Base-by-base conservation (phyloP, 257 asterid genomes). In the Ligustrum vulgare region DNA sequence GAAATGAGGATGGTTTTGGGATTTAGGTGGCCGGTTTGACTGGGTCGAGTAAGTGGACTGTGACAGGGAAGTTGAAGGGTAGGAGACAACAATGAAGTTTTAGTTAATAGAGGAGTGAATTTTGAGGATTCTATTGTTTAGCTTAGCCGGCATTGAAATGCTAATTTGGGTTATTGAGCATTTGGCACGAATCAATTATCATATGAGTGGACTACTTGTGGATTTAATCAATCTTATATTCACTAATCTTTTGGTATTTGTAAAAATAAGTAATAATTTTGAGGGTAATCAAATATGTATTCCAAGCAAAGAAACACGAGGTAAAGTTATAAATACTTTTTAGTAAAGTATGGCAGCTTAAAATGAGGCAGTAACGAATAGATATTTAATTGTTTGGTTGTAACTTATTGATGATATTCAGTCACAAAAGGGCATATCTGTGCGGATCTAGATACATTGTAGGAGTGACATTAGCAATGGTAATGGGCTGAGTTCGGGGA, bases 61-160 rank as follows among this genome's bases (percentile, higher is more conserved):
- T 12, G 88, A 78, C 74, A 58, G 81, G 28, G 75, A 82, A 75
- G 72, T 72, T 67, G 70, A 39, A 39, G 74, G 47, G 47, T 41
- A 41, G 15, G 47, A 41, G 47, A 41, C 47, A 67, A 65, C 69
- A 77, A 58, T 45, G 41, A 37, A 18, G 25, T 2, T 65, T 49
- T 34, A 2, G 31, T 33, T 41, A 1, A 70, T 37, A 31, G 66
- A 77, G 75, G 82, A 22, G 33, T 76, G 81, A 74, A 33, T 37
- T 77, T 77, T 80, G 84, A 76, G 83, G 85, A 72, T 81, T 37
- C 69, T 71, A 56, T 85, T 83, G 87, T 83, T 83, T 86, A 82
- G 82, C 90, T 86, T 84, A 75, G 90, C 90, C 90, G 90, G 90
- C 90, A 81, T 81, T 79, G 73, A 63, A 67, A 80, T 65, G 76